Evolutionary conservation across 768 basidiomycete species (phyloP).

Genomic region (Amanita muscaria): DNA sequence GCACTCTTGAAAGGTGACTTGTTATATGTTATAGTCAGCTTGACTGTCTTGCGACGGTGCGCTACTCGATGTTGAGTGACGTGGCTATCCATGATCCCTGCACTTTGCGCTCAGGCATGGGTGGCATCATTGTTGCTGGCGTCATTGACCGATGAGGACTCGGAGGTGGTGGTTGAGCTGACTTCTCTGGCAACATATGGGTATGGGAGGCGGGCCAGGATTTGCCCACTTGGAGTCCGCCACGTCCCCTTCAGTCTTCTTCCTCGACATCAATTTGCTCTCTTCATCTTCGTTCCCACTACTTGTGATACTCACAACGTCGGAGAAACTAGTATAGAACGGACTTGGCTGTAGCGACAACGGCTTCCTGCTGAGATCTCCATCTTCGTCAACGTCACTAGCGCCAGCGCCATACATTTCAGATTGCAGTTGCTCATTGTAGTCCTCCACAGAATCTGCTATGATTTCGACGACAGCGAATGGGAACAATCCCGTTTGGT

Average conservation of each 20-base stretch:
- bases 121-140: slow-evolving; percentile 32
- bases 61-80: neutral
- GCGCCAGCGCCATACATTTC: neutral
- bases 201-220: neutral
- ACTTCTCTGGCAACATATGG: slow-evolving; percentile 2
- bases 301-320: slow-evolving; percentile 34
- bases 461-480: slow-evolving; percentile 63
- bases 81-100: slow-evolving; percentile 3
- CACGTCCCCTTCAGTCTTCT: slow-evolving; percentile 9
- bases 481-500: slow-evolving; percentile 75
- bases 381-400: slow-evolving; percentile 29
- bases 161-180: slow-evolving; percentile 43
- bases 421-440: too few relatives aligned
- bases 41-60: neutral
- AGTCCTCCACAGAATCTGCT: slow-evolving; percentile 26
- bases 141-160: slow-evolving; percentile 44
- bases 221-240: slow-evolving; percentile 1
- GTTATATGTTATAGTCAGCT: too few relatives aligned
- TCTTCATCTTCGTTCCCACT: slow-evolving; percentile 39
- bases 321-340: slow-evolving; percentile 34
- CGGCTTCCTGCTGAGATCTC: slow-evolving; percentile 37
- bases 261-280: slow-evolving; percentile 1
- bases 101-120: slow-evolving; percentile 38
- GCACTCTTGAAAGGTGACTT: slow-evolving; percentile 62
- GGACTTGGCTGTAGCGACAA: slow-evolving; percentile 36